A percentile compares a stretch with the other conserved stretches of the same genome.
Evolutionary conservation across 2,329 filamentous ascomycete genomes (phyloP).

Genomic region (Apiospora arundinis): DNA sequence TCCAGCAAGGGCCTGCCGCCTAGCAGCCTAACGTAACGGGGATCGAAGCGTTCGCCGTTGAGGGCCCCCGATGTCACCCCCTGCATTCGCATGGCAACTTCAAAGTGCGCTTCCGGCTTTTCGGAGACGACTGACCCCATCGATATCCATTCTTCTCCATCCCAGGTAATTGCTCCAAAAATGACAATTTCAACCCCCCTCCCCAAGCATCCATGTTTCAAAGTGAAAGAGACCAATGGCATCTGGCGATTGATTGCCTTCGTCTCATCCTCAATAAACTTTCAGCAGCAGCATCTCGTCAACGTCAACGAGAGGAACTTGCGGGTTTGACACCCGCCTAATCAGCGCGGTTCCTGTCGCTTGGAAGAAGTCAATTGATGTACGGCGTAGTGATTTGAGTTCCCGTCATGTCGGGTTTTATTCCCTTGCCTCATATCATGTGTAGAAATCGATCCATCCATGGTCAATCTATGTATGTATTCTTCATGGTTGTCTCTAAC

Average conservation of each 20-base stretch:
- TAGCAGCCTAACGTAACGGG: background rate
- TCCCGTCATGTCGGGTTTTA: background rate
- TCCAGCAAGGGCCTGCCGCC: background rate
- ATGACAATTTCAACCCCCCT: background rate
- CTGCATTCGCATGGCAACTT: background rate
- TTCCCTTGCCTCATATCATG: background rate
- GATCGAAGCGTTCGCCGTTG: background rate
- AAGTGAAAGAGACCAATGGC: background rate
- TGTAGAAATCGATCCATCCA: background rate
- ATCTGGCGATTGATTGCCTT: background rate
- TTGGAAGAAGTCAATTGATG: background rate
- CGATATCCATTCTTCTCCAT: background rate
- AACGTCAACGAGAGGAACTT: background rate
- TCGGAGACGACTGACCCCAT: background rate
- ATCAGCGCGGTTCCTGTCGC: background rate
- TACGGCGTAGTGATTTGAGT: background rate
- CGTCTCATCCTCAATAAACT: background rate
- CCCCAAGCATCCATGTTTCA: conserved; percentile 11
- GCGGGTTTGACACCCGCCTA: background rate
- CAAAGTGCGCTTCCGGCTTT: too few relatives aligned
- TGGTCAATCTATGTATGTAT: background rate
- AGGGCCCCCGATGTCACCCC: background rate
- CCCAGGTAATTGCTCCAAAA: background rate
- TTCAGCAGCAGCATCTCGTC: background rate
- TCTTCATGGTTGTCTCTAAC: background rate